Evolutionary conservation across 2,329 filamentous ascomycete genomes (phyloP).

Genomic region (Neopestalotiopsis sp.): DNA sequence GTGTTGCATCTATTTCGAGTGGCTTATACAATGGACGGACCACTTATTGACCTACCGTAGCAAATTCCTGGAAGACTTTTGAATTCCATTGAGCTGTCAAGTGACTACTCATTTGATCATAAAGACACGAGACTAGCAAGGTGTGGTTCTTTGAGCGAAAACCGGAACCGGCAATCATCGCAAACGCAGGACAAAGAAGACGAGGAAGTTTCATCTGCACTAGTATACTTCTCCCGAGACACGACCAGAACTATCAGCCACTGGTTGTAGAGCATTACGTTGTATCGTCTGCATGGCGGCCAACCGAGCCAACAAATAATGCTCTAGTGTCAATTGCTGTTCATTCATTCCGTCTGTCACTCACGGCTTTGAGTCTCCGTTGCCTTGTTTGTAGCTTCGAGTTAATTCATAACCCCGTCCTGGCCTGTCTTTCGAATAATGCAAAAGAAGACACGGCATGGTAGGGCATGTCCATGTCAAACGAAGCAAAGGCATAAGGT

Average conservation of each 20-base stretch:
- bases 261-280: conserved; percentile 17
- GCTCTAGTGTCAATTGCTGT: background rate
- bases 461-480: background rate
- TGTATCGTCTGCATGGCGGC: background rate
- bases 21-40: no score
- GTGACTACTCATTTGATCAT: background rate
- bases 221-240: conserved; percentile 47
- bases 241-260: conserved; percentile 28
- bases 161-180: conserved; percentile 31
- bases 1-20: no score
- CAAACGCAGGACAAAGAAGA: conserved; percentile 38
- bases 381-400: background rate
- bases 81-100: background rate
- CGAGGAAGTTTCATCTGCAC: conserved; percentile 28
- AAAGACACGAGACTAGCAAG: background rate
- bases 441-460: background rate
- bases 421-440: background rate
- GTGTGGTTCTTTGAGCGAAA: conserved; percentile 3
- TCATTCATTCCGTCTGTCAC: background rate
- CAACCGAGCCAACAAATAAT: conserved; percentile 13
- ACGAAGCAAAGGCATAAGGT: conserved; percentile 23
- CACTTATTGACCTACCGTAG: no score
- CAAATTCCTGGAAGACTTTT: no score
- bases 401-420: background rate
- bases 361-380: background rate